phyloP scores from a whole-genome alignment of 108 stramenopile genomes.

The Cylindrotheca fusiformis region DNA sequence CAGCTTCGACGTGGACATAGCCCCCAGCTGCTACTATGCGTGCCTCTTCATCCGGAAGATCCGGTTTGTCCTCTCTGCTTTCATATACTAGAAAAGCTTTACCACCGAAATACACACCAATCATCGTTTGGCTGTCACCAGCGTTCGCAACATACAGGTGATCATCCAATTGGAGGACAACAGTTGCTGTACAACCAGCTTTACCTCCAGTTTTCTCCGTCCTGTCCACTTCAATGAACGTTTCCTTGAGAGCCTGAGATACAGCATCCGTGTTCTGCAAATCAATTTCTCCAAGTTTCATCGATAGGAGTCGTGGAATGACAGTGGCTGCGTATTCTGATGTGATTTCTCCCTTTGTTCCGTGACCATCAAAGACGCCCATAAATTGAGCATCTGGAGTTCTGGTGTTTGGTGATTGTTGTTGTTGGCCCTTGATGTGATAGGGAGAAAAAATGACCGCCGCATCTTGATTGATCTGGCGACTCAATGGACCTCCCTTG shows the following conservation, averaged over 20 bases:
- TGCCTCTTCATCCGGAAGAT: slow-evolving; percentile 59
- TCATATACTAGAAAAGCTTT: slow-evolving; percentile 51
- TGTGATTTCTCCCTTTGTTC: slow-evolving; percentile 62
- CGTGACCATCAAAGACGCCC: slow-evolving; percentile 88
- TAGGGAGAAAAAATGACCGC: slow-evolving; percentile 50
- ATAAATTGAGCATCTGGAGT: too few species aligned
- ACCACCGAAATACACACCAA: slow-evolving; percentile 22
- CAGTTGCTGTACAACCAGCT: slow-evolving; percentile 74
- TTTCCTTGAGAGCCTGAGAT: slow-evolving; percentile 49
- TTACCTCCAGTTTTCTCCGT: slow-evolving; percentile 50
- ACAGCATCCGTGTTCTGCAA: slow-evolving; percentile 25
- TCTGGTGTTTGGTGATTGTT: too few species aligned
- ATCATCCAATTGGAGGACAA: slow-evolving; percentile 59
- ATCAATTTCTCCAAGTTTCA: slow-evolving; percentile 32
- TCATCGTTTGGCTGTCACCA: slow-evolving; percentile 66
- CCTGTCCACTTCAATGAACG: slow-evolving; percentile 74
- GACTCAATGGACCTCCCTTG: slow-evolving; percentile 45
- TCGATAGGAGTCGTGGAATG: slow-evolving; percentile 55
- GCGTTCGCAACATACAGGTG: slow-evolving; percentile 81
- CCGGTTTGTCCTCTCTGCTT: slow-evolving; percentile 69
- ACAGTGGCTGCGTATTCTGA: slow-evolving; percentile 59
- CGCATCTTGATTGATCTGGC: slow-evolving; percentile 73
- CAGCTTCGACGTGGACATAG: slow-evolving; percentile 57
- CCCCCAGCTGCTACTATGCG: slow-evolving; percentile 75
- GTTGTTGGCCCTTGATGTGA: neutral